Evolutionary conservation across 1,284 basidiomycete genomes (phyloP).

Genomic region (Cryptococcus floricola): DNA sequence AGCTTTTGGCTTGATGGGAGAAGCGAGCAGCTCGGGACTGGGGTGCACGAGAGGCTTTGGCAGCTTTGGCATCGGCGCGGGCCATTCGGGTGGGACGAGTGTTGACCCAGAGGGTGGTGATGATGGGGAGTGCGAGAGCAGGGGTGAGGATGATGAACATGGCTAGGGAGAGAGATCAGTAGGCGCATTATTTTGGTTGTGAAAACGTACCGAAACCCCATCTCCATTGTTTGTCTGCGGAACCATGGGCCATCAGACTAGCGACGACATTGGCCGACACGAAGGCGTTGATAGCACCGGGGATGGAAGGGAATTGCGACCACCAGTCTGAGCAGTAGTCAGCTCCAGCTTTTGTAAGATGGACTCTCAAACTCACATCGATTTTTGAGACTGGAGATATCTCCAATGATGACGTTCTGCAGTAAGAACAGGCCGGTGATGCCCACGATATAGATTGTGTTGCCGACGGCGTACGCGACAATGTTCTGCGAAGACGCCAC

Average conservation of each 20-base stretch:
- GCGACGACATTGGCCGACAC: constrained; percentile 31
- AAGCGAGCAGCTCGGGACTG: constrained; percentile 11
- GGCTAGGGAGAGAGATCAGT: constrained; percentile 11
- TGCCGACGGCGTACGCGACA: constrained; percentile 39
- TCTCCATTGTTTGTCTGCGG: constrained; percentile 24
- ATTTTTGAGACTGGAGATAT: constrained; percentile 39
- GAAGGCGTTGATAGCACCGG: constrained; percentile 42
- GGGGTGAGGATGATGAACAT: constrained; percentile 43
- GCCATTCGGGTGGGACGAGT: constrained; percentile 18
- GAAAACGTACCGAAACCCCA: constrained; percentile 37
- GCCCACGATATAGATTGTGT: constrained; percentile 43
- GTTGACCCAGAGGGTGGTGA: constrained; percentile 25
- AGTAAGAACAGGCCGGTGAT: constrained; percentile 41
- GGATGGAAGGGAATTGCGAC: constrained; percentile 42
- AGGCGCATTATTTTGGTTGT: not conserved
- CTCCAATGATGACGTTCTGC: constrained; percentile 39
- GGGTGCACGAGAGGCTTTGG: not conserved
- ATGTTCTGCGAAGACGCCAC: constrained; percentile 33
- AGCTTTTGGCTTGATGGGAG: too few species aligned
- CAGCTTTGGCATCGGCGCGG: constrained; percentile 8
- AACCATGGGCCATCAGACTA: constrained; percentile 10
- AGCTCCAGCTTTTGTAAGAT: not conserved
- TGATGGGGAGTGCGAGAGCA: constrained; percentile 34
- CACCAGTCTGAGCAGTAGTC: constrained; percentile 26
- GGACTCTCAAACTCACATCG: constrained; percentile 17